Conservation (phyloP, 306 rosid genomes). For the Trifolium repens region DNA sequence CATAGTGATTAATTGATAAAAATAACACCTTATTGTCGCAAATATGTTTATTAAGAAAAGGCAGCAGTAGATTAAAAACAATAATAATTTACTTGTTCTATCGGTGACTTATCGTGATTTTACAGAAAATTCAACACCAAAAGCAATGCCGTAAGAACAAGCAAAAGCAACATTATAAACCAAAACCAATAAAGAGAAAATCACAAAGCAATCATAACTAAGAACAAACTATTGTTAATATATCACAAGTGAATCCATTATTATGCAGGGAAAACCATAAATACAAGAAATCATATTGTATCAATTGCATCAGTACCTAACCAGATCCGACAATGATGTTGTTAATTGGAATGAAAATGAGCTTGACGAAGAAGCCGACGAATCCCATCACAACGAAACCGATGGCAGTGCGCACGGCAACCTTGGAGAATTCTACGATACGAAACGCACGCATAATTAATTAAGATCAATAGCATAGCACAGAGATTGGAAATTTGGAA, state of each 20-base stretch:
- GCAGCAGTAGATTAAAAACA: neutral
- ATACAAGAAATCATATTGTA: neutral
- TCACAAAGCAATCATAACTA: too few relatives aligned
- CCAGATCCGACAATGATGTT: conserved; percentile 85
- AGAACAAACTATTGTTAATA: neutral
- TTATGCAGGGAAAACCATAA: neutral
- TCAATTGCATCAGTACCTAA: conserved; percentile 42
- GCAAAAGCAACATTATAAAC: neutral
- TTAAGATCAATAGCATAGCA: conserved; percentile 6
- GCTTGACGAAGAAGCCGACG: conserved; percentile 77
- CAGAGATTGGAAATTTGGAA: neutral
- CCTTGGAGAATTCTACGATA: conserved; percentile 72
- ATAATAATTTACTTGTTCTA: neutral
- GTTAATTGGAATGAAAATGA: conserved; percentile 81
- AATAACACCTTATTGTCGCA: neutral
- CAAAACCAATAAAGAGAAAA: conserved; percentile 16
- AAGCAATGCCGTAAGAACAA: conserved; percentile 1
- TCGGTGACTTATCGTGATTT: neutral
- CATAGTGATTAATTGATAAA: conserved; percentile 8
- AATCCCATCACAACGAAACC: conserved; percentile 90
- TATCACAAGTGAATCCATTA: neutral
- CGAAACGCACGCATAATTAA: neutral
- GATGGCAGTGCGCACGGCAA: conserved; percentile 77
- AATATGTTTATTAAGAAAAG: neutral
- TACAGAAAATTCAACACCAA: neutral